Evolutionary conservation across 306 rosid genomes (phyloP).

Genomic region (Trifolium repens): DNA sequence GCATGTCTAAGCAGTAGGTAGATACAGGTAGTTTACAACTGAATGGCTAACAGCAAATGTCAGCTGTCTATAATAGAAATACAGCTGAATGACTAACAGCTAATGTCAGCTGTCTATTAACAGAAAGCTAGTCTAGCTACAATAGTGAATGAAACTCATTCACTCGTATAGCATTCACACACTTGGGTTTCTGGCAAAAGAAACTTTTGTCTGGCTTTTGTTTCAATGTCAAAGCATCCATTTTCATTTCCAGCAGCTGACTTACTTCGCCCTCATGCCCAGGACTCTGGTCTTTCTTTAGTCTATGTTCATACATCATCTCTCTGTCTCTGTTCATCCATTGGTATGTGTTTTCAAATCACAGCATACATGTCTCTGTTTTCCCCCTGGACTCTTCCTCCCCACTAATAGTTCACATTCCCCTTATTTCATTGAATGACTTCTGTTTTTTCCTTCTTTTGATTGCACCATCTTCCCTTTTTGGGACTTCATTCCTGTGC

Average conservation of each 20-base stretch:
- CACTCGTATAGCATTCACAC: not conserved
- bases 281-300: slow-evolving; percentile 11
- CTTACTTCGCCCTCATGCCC: not conserved
- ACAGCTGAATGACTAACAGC: not conserved
- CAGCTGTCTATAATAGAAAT: not conserved
- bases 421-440: slow-evolving; percentile 4
- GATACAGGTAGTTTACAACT: not conserved
- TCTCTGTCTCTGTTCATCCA: not conserved
- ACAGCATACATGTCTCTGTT: not conserved
- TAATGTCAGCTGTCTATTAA: not conserved
- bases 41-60: not conserved
- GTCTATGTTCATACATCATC: not conserved
- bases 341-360: not conserved
- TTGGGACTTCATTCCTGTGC: slow-evolving; percentile 1
- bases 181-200: not conserved
- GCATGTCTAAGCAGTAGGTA: not conserved
- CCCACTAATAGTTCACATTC: slow-evolving; percentile 15
- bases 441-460: not conserved
- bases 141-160: not conserved
- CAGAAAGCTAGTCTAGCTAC: slow-evolving; percentile 2
- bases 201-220: not conserved
- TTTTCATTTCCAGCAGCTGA: not conserved
- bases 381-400: not conserved
- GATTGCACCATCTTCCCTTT: slow-evolving; percentile 1
- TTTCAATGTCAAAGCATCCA: not conserved